phyloP scores from a whole-genome alignment of 805 yeast species.

The Saturnispora mendoncae region DNA sequence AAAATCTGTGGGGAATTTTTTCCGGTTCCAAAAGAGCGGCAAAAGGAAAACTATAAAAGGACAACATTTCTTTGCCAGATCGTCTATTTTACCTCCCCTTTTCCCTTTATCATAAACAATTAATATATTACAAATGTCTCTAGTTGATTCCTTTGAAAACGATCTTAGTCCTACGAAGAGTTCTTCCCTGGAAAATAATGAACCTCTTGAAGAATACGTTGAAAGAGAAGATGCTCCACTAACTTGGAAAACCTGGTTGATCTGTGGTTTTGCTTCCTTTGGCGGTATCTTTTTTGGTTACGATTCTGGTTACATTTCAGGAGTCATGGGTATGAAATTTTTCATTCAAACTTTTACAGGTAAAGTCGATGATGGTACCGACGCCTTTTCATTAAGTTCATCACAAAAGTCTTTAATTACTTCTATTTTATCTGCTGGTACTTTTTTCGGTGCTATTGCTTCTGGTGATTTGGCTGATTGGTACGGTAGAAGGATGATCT shows the following conservation, averaged over 20 bases:
- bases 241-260: conserved; percentile 29
- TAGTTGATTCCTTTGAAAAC: background rate
- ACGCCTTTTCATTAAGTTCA: conserved; percentile 20
- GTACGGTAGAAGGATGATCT: conserved; percentile 42
- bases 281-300: conserved; percentile 63
- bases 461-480: conserved; percentile 45
- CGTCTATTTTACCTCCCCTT: background rate
- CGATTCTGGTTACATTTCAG: conserved; percentile 62
- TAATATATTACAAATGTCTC: too few species aligned
- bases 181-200: background rate
- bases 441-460: conserved; percentile 56
- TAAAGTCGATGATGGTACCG: conserved; percentile 26
- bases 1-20: too few species aligned
- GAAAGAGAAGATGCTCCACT: conserved; percentile 30
- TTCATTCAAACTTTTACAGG: conserved; percentile 25
- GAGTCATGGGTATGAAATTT: conserved; percentile 56
- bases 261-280: conserved; percentile 53
- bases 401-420: conserved; percentile 42
- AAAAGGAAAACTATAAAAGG: too few species aligned
- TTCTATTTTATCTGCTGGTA: conserved; percentile 68
- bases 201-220: too few species aligned
- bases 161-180: background rate
- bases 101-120: too few species aligned
- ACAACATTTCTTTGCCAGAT: too few species aligned
- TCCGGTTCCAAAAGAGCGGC: too few species aligned